Conservation (phyloP, 225 moss, liverwort and hornwort species). For the Antitrichia curtipendula region DNA sequence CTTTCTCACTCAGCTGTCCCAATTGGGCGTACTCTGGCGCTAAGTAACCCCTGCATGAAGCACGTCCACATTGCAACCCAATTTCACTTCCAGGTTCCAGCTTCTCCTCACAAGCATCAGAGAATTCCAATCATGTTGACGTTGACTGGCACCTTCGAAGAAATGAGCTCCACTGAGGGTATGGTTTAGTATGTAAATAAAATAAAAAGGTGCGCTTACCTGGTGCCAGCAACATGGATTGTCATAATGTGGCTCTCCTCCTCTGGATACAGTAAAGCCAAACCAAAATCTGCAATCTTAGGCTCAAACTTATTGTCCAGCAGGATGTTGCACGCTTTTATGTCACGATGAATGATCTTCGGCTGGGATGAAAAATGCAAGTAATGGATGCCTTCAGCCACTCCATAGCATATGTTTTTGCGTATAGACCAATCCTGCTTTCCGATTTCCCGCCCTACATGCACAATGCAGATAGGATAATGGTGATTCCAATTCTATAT, state of each 20-base stretch:
- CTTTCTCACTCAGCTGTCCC: constrained; percentile 12
- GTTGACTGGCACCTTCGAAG: neutral
- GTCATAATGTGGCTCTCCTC: constrained; percentile 1
- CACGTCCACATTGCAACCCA: neutral
- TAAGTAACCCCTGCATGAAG: neutral
- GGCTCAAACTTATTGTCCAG: neutral
- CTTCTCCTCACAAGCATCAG: neutral
- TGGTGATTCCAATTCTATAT: neutral
- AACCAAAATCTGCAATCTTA: constrained; percentile 1
- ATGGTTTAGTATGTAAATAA: neutral
- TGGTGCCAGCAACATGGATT: constrained; percentile 2
- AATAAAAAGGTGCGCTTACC: neutral
- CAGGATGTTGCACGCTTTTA: constrained; percentile 20
- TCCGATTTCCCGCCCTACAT: neutral
- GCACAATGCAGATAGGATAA: neutral
- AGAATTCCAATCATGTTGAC: neutral
- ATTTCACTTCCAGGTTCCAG: neutral
- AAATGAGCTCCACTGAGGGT: neutral
- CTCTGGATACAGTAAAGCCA: neutral
- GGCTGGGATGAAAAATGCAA: constrained; percentile 18
- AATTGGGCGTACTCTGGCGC: constrained; percentile 6
- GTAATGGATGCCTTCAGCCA: constrained; percentile 12
- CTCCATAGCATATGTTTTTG: neutral
- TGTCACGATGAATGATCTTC: constrained; percentile 27
- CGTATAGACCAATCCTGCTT: neutral